Evolutionary conservation across 805 yeast species (phyloP).

Genomic region (Candida nitratophila): DNA sequence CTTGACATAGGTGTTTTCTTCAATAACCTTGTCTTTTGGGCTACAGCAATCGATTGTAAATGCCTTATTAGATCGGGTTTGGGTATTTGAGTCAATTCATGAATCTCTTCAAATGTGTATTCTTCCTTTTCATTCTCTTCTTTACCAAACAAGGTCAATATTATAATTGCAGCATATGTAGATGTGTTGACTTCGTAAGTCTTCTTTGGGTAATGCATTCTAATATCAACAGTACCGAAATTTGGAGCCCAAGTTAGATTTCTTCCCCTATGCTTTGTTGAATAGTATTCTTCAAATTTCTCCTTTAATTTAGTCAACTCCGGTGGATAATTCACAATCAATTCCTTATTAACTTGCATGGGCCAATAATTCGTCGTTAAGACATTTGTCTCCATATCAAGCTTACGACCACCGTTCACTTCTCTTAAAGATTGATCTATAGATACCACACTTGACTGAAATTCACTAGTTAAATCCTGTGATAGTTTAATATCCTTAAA

Average conservation of each 20-base stretch:
- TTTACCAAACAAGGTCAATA: constrained; percentile 56
- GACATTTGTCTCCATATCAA: constrained; percentile 42
- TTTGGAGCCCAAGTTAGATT: constrained; percentile 72
- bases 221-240: constrained; percentile 76
- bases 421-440: constrained; percentile 10
- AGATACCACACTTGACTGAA: constrained; percentile 17
- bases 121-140: constrained; percentile 18
- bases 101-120: constrained; percentile 57
- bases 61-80: constrained; percentile 67
- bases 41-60: constrained; percentile 76
- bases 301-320: constrained; percentile 34
- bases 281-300: constrained; percentile 46
- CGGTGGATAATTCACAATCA: constrained; percentile 33
- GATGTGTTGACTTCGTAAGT: constrained; percentile 79
- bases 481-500: constrained; percentile 68
- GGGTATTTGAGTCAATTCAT: constrained; percentile 63
- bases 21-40: constrained; percentile 72
- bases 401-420: constrained; percentile 24
- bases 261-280: constrained; percentile 48
- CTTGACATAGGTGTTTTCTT: constrained; percentile 69
- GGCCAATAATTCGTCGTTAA: constrained; percentile 69
- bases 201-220: constrained; percentile 58
- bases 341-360: constrained; percentile 33
- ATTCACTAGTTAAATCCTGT: constrained; percentile 36
- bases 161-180: constrained; percentile 70